Evolutionary conservation across 1,139 yeast genomes (phyloP), one percentile per base, ranked within the genome.

Genomic region (Suhomyces guaymorum): DNA sequence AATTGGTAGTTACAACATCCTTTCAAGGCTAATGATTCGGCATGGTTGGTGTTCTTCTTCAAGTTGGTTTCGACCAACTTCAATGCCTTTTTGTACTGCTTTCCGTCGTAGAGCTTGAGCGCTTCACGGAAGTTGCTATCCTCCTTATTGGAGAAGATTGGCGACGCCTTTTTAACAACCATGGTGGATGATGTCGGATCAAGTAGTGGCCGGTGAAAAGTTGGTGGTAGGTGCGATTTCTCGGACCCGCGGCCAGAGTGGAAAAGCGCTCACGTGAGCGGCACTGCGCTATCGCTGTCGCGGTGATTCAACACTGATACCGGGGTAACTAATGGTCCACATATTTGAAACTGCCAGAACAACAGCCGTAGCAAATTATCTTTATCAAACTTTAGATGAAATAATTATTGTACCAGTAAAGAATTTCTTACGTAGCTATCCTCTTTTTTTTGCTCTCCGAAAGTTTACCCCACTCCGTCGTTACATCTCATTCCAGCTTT

Each of bases 61-160:
- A 92, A 63, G 51, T 85, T 77, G 27, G 76, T 69, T 38, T 94
- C 97, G 21, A 88, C 75, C 22, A 80, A 57, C 57, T 86, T 86
- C 51, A 89, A 63, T 0, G 96, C 80, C 53, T 89, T 89, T 55
- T 88, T 88, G 69, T 89, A 90, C 59, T 88, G 92, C 57, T 86
- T 88, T 30, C 71, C 57, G 54, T 92, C 98, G 54, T 88, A 92
- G 32, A 86, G 72, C 51, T 81, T 80, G 55, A 92, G 70, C 1
- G 96, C 96, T 48, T 84, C 87, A 42, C 84, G 75, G 66, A 90
- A 89, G 49, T 78, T 78, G 32, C 72, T 67, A 43, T 81, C 86
- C 45, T 82, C 89, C 55, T 82, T 82, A 37, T 53, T 62, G 33
- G 67, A 59, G 40, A 67, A 58, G 33, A 70, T 57, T 1, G 74